Conservation (phyloP, 306 rosid species). For the Citrullus colocynthis region DNA sequence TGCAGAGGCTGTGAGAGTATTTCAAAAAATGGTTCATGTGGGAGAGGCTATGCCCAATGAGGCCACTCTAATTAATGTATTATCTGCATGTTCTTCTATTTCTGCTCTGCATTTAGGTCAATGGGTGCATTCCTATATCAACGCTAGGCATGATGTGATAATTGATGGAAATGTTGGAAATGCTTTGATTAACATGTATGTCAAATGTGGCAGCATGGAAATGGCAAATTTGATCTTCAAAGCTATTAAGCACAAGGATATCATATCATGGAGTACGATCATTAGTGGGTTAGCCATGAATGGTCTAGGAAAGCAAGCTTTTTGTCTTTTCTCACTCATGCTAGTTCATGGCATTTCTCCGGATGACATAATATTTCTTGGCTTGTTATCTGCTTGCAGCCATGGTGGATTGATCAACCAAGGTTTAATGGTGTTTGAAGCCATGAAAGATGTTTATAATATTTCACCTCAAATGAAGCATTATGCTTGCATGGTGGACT, state of each 20-base stretch:
- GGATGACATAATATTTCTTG: slow-evolving; percentile 52
- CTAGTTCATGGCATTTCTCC: slow-evolving; percentile 53
- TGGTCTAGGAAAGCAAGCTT: slow-evolving; percentile 33
- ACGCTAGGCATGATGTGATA: slow-evolving; percentile 20
- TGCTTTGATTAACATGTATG: slow-evolving; percentile 73
- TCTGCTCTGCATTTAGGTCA: slow-evolving; percentile 62
- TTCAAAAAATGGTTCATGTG: slow-evolving; percentile 33
- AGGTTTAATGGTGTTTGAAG: slow-evolving; percentile 41
- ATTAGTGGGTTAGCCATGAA: slow-evolving; percentile 70
- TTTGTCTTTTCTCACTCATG: slow-evolving; percentile 56
- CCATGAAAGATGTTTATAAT: slow-evolving; percentile 40
- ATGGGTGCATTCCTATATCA: slow-evolving; percentile 56
- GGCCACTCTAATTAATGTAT: slow-evolving; percentile 44
- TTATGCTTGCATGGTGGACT: slow-evolving; percentile 26
- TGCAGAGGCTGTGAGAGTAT: slow-evolving; percentile 46
- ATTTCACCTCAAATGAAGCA: slow-evolving; percentile 19
- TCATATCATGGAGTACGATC: slow-evolving; percentile 60
- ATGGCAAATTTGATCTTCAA: slow-evolving; percentile 36
- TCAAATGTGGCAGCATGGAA: slow-evolving; percentile 41
- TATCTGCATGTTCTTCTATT: slow-evolving; percentile 50
- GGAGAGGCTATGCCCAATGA: slow-evolving; percentile 50
- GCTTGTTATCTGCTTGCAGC: slow-evolving; percentile 61
- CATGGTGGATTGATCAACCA: slow-evolving; percentile 31
- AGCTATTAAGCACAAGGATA: slow-evolving; percentile 31
- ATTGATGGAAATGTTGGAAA: slow-evolving; percentile 43